These are phyloP conservation scores for Tulasnella sp. DNA, from an alignment of 768 basidiomycete species.

Conservation along the genomic window DNA sequence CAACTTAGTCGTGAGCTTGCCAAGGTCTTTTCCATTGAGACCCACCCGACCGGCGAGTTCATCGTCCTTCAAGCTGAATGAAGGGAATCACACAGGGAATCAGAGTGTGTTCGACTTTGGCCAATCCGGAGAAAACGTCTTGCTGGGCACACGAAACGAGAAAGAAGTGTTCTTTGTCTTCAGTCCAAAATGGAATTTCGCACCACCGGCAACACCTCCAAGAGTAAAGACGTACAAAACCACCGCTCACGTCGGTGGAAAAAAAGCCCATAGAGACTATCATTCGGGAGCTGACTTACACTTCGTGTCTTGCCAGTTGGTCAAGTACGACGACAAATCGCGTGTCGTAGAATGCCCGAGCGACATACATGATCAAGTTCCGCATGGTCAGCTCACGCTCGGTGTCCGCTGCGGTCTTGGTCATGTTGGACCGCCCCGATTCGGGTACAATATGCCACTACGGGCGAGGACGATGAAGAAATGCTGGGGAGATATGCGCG, in stretches of 20 bases:
- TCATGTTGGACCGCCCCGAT: background rate
- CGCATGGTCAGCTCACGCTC: constrained; percentile 37
- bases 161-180: constrained; percentile 20
- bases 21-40: constrained; percentile 76
- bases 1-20: constrained; percentile 75
- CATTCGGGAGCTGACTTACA: constrained; percentile 66
- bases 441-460: background rate
- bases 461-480: background rate
- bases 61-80: constrained; percentile 73
- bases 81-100: constrained; percentile 21
- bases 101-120: constrained; percentile 15
- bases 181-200: background rate
- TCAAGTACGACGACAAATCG: constrained; percentile 87
- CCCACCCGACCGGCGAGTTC: constrained; percentile 86
- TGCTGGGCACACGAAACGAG: constrained; percentile 21
- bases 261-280: too few species aligned
- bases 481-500: too few species aligned
- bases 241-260: background rate
- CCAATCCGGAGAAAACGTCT: too few species aligned
- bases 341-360: constrained; percentile 88
- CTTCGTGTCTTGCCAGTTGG: constrained; percentile 81
- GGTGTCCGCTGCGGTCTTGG: background rate
- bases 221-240: constrained; percentile 23
- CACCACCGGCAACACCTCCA: constrained; percentile 16
- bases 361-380: constrained; percentile 84